phyloP scores from a whole-genome alignment of 2,329 filamentous ascomycete species.

The Stagonosporopsis tanaceti region DNA sequence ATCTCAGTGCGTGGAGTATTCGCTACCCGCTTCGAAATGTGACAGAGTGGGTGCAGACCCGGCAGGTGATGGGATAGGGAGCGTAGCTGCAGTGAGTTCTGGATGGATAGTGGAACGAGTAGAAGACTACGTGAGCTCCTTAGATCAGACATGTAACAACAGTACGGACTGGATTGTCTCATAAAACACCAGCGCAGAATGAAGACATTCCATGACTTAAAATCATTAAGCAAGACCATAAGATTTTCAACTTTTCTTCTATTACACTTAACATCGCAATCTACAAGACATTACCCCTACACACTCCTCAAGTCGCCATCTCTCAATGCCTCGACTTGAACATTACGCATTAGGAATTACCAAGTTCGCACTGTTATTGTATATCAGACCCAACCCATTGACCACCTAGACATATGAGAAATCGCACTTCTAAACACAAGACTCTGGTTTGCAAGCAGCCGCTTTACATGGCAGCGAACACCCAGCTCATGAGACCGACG shows the following conservation, averaged over 20 bases:
- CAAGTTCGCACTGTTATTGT: background rate
- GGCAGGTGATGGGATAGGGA: background rate
- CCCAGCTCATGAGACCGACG: conserved; percentile 18
- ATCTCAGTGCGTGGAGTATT: conserved; percentile 13
- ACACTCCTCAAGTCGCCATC: background rate
- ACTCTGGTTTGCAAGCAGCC: background rate
- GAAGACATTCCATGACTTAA: no score
- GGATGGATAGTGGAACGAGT: background rate
- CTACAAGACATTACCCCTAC: background rate
- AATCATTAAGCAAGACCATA: no score
- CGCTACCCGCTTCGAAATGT: conserved; percentile 7
- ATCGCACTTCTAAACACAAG: background rate
- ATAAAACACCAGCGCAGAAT: no score
- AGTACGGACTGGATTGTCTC: background rate
- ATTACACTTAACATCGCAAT: no score
- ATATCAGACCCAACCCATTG: conserved; percentile 1
- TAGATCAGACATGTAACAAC: background rate
- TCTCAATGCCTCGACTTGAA: background rate
- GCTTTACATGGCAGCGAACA: conserved; percentile 20
- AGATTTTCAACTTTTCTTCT: no score
- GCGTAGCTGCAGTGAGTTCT: background rate
- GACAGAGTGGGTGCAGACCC: background rate
- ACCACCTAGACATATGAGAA: conserved; percentile 13
- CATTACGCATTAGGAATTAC: conserved; percentile 7
- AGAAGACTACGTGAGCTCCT: background rate